Percentiles rank a stretch among this genome's conserved stretches.
Conservation (phyloP, 2,329 filamentous ascomycete genomes). For the Rhinocladiella mackenziei region DNA sequence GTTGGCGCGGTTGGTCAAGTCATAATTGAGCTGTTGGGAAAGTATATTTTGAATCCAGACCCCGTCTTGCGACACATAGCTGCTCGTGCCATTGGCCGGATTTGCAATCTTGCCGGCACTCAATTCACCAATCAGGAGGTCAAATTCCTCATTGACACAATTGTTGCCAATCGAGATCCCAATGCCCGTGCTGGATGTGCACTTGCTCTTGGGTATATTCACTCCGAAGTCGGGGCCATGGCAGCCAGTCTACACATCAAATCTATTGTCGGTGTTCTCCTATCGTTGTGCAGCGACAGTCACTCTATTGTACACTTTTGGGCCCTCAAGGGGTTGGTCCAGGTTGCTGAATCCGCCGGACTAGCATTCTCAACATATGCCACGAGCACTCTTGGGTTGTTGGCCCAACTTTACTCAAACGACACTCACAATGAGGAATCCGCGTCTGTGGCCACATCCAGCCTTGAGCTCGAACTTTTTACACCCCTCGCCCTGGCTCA, state of each 20-base stretch:
- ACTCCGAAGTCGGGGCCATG: conserved; percentile 95
- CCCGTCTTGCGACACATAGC: conserved; percentile 81
- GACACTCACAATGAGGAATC: conserved; percentile 89
- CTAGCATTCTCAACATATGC: conserved; percentile 89
- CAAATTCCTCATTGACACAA: conserved; percentile 87
- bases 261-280: conserved; percentile 94
- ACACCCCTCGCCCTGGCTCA: conserved; percentile 78
- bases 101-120: conserved; percentile 82
- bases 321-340: conserved; percentile 82
- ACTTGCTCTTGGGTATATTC: conserved; percentile 86
- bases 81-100: conserved; percentile 76
- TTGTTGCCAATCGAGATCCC: conserved; percentile 88
- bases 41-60: conserved; percentile 77
- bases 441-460: conserved; percentile 75
- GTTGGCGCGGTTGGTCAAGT: conserved; percentile 72
- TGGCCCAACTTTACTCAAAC: conserved; percentile 85
- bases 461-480: conserved; percentile 79
- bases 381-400: conserved; percentile 83
- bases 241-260: conserved; percentile 94
- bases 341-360: conserved; percentile 86
- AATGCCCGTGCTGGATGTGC: conserved; percentile 91
- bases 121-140: conserved; percentile 85
- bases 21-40: conserved; percentile 45
- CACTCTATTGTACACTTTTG: conserved; percentile 95
- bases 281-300: conserved; percentile 93